phyloP scores from a whole-genome alignment of 1,284 basidiomycete genomes.

The Cryptococcus deneoformans region DNA sequence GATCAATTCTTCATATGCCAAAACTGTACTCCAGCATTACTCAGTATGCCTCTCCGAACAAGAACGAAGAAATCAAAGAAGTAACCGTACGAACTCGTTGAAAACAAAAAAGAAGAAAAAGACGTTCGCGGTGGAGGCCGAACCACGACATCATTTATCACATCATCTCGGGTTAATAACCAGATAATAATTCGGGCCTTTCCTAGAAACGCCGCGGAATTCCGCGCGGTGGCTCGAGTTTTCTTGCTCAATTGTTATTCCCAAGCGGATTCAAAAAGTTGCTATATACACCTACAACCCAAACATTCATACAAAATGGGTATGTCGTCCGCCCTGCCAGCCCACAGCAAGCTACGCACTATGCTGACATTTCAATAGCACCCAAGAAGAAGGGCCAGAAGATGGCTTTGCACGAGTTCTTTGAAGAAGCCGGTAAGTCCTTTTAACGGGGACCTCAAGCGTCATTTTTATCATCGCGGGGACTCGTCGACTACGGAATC shows the following conservation, averaged over 20 bases:
- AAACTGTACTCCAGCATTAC: too few relatives aligned
- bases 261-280: background rate
- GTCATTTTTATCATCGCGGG: too few relatives aligned
- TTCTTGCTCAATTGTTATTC: background rate
- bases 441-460: background rate
- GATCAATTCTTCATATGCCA: too few relatives aligned
- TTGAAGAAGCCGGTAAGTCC: slow-evolving; percentile 70
- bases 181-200: background rate
- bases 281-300: background rate
- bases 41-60: too few relatives aligned
- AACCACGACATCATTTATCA: too few relatives aligned
- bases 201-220: slow-evolving; percentile 2
- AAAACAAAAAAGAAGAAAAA: too few relatives aligned
- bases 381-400: slow-evolving; percentile 78
- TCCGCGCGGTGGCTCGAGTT: background rate
- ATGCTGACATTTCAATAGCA: slow-evolving; percentile 27
- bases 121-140: too few relatives aligned
- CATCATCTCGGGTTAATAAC: background rate
- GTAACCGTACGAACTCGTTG: too few relatives aligned
- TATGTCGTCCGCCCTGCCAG: background rate
- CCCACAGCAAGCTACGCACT: too few relatives aligned
- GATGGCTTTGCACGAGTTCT: slow-evolving; percentile 85
- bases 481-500: too few relatives aligned
- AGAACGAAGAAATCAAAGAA: too few relatives aligned
- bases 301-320: background rate